Evolutionary conservation across 495 filamentous ascomycete genomes (phyloP), one percentile per base, ranked within the genome.

Genomic region (Geoglossum glabrum): DNA sequence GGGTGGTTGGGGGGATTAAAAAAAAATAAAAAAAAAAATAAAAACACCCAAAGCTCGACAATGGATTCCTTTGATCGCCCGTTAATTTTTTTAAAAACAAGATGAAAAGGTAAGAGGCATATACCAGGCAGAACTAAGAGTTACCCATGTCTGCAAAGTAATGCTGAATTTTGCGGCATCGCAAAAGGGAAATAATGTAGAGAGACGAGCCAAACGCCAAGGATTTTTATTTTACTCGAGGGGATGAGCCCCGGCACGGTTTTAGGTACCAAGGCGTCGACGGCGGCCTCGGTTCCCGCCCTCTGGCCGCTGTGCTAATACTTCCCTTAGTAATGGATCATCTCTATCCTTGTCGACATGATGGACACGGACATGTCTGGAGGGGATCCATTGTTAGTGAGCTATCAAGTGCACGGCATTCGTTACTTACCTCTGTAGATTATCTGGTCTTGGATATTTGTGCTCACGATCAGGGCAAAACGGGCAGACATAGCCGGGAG

Each of bases 391-490:
- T 15, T 19, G 31, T 33, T 50, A 52, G 26, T 28, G 56, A 47
- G 34, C 46, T 7, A 54, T n/a, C n/a, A n/a, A n/a, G 33, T 23
- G 49, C 36, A 50, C 23, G 31, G 25, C 0, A 10, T 15, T 30
- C 30, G 10, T n/a, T 56, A 67, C 76, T 61, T 71, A 95, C 92
- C 93, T 82, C 75, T 97, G 93, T 31, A 98, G 74, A 78, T 98
- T 97, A 68, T 97, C 93, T 26, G 93, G 93, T 62, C 93, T 77
- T 21, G 93, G 92, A 67, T 98, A 98, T 67, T 87, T 90, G 67
- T 97, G 93, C 70, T 97, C 90, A 61, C 87, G 76, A 68, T 97
- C 90, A 1, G 87, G 85, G 67, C 92, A 98, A 67, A 96, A 97
- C 1, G 92, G 92, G 69, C 93, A 98, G 34, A 96, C 83, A 67